Evolutionary conservation across 371 early-diverging fungal species (phyloP).

Genomic region (Apophysomyces elegans): DNA sequence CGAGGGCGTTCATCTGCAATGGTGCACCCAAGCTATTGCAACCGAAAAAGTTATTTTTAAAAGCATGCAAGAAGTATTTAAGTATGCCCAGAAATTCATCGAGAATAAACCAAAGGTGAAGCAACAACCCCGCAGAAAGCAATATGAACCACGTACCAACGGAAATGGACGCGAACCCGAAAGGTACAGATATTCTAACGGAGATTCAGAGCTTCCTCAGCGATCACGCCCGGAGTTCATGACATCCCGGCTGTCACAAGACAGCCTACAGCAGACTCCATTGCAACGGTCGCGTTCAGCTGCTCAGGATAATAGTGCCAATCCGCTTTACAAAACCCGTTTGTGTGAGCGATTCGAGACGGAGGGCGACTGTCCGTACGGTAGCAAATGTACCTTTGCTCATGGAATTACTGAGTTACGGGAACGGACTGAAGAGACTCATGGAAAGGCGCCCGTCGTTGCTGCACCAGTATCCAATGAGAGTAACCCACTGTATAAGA

Average conservation of each 20-base stretch:
- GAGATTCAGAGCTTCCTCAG: constrained; percentile 1
- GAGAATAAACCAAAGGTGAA: constrained; percentile 52
- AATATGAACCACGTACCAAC: constrained; percentile 34
- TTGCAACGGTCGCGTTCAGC: constrained; percentile 14
- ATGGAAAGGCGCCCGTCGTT: constrained; percentile 29
- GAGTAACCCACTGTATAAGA: constrained; percentile 80
- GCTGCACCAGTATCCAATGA: constrained; percentile 11
- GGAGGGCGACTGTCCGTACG: constrained; percentile 82
- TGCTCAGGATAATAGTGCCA: constrained; percentile 27
- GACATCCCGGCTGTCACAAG: constrained; percentile 15
- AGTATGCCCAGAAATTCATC: constrained; percentile 68
- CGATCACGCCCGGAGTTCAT: background rate
- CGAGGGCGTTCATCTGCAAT: constrained; percentile 75
- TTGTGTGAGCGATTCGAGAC: constrained; percentile 84
- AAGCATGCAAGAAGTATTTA: constrained; percentile 83
- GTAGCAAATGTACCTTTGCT: constrained; percentile 86
- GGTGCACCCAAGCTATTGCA: constrained; percentile 69
- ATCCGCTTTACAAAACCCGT: constrained; percentile 84
- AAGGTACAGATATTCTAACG: constrained; percentile 4
- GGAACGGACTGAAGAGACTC: constrained; percentile 55
- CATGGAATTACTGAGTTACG: constrained; percentile 80
- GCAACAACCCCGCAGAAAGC: constrained; percentile 31
- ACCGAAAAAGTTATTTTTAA: constrained; percentile 72
- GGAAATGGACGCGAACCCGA: constrained; percentile 7
- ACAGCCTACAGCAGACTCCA: constrained; percentile 20